Base-by-base conservation (phyloP, 225 moss, liverwort and hornwort species). In the Polytrichum commune region DNA sequence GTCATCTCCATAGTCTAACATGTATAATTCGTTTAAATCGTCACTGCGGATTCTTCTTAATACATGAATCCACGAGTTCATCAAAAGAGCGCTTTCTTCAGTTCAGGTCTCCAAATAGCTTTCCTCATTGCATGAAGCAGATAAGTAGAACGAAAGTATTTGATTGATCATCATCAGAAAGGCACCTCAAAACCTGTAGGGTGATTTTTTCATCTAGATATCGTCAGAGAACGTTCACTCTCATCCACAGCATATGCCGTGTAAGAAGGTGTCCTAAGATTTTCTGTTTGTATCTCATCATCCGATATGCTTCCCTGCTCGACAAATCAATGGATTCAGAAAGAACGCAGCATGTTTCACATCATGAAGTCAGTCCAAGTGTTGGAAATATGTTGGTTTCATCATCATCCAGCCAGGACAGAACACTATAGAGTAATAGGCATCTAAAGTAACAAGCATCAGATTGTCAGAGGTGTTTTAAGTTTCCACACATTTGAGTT, bases 101-200 rank as follows among this genome's bases (percentile, higher is more conserved):
- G 84, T 78, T 84, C 81, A 81, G 75, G 84, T 85, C 81, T 85
- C 85, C 78, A 81, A 85, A 78, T 85, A 22, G 18, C 68, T 78
- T 74, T 85, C 85, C 81, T 81, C 81, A 85, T 22, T 68, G 81
- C 78, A 8, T 71, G 0, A 35, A 54, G 78, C 77, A 77, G 25
- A 26, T 84, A 84, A 78, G 81, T 35, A 35, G 35, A 35, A 35
- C 35, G 35, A 35, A 35, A 35, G 35, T 35, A 35, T 9, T 9
- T 35, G 35, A 9, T 35, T 35, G 35, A 35, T 35, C 35, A 35
- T 35, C 35, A 35, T 9, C 8, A 35, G 35, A 35, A 35, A 0
- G 9, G 0, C 32, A 32, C 7, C 7, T 6, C 7, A 7, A 33
- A 33, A 33, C 1, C 5, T 0, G 8, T 0, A 32, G 1, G 8